Evolutionary conservation across 257 asterid species (phyloP).

Genomic region (Knoxia roxburghii): DNA sequence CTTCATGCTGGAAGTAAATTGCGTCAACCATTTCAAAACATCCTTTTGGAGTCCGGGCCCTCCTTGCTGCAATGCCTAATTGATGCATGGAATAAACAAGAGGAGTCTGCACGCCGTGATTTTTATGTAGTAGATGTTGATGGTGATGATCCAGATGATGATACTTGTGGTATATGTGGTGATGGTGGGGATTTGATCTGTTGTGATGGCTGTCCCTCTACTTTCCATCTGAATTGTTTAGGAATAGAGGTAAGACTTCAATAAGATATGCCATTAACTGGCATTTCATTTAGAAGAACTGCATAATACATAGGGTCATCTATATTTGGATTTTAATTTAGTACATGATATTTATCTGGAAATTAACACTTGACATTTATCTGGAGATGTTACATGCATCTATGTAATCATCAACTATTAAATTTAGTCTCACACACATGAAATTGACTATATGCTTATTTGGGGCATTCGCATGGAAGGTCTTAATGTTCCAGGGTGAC

Average conservation of each 20-base stretch:
- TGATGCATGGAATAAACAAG: conserved; percentile 91
- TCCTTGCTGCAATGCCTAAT: conserved; percentile 83
- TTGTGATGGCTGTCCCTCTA: conserved; percentile 97
- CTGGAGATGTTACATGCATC: neutral
- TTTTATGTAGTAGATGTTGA: conserved; percentile 51
- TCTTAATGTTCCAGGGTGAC: neutral
- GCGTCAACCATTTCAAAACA: conserved; percentile 86
- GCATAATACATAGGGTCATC: neutral
- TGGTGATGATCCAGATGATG: conserved; percentile 93
- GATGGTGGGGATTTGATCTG: conserved; percentile 98
- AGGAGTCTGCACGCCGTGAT: conserved; percentile 49
- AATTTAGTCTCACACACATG: neutral
- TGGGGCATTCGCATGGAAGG: neutral
- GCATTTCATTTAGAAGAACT: neutral
- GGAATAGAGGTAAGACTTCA: conserved; percentile 54
- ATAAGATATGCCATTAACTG: neutral
- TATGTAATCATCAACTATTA: neutral
- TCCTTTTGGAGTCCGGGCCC: conserved; percentile 70
- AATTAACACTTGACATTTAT: too few species aligned
- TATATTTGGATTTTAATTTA: neutral
- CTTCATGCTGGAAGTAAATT: conserved; percentile 92
- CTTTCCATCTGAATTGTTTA: conserved; percentile 88
- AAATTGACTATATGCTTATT: neutral
- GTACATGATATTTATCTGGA: too few species aligned
- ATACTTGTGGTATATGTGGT: conserved; percentile 86